Percentiles rank a stretch among this genome's conserved stretches.
Conservation (phyloP, 306 rosid species). For the Rosa lucieae region DNA sequence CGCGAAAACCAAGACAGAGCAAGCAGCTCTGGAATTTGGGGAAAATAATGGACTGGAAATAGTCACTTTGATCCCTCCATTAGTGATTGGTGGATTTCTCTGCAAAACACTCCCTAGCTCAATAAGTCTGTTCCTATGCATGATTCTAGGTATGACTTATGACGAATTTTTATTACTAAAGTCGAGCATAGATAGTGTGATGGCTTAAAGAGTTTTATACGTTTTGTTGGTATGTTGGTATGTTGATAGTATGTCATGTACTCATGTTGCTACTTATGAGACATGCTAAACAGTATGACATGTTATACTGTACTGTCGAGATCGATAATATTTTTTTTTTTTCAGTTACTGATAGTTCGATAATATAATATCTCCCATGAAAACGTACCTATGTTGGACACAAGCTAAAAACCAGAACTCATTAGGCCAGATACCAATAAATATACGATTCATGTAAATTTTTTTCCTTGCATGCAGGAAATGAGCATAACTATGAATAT, state of each 20-base stretch:
- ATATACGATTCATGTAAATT: not conserved
- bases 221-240: too few relatives aligned
- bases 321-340: not conserved
- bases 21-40: slow-evolving; percentile 49
- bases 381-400: not conserved
- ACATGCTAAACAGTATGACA: too few relatives aligned
- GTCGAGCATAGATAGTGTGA: not conserved
- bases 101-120: slow-evolving; percentile 53
- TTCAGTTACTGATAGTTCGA: not conserved
- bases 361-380: not conserved
- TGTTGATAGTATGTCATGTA: too few relatives aligned
- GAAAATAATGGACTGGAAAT: slow-evolving; percentile 49
- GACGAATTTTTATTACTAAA: not conserved
- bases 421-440: not conserved
- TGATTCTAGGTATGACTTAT: slow-evolving; percentile 40
- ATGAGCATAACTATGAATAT: slow-evolving; percentile 31
- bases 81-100: slow-evolving; percentile 58
- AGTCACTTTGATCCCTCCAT: slow-evolving; percentile 45
- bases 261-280: too few relatives aligned
- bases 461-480: slow-evolving; percentile 25
- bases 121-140: not conserved
- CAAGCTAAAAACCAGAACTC: not conserved
- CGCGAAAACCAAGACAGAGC: slow-evolving; percentile 58
- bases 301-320: too few relatives aligned
- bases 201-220: too few relatives aligned